Base-by-base conservation (phyloP, 1,284 basidiomycete genomes). In the Boletus smithii region DNA sequence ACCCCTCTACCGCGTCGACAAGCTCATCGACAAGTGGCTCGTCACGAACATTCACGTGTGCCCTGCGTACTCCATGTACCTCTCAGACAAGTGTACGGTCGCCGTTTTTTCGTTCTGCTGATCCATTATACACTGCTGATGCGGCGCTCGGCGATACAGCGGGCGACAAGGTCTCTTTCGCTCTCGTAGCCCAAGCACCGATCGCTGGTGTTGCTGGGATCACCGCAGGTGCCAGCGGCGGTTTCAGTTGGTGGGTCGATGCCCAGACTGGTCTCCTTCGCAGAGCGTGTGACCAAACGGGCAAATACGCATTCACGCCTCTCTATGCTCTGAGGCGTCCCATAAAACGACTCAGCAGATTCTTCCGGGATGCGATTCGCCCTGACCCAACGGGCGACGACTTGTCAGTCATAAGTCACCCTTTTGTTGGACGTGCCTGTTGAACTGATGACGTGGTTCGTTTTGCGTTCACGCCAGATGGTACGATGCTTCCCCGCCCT, bases 281-380 rank as follows among this genome's bases (percentile, higher is more conserved):
- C 39, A 51, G 48, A 18, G 65, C 40, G 2, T 16, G 20, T 7
- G 50, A 53, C 10, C 20, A 51, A n/a, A 38, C 23, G 2, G 53
- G 54, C 14, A 41, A 41, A 0, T 49, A 46, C 13, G 10, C 23
- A 2, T 62, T 53, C 37, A 67, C 54, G 0, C 63, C 63, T 0
- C 55, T 67, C 7, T 61, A 35, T 26, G n/a, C 46, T 8, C 18
- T 64, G 42, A 60, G 27, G 17, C 61, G 51, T 11, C 58, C 47
- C 13, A 52, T 59, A 6, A 51, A 40, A n/a, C 53, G 50, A 17
- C 18, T 29, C n/a, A 40, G 46, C 42, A 52, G 61, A 23, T 42
- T 49, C 14, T 58, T 62, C 42, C 42, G 57, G 3, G 60, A 59
- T 16, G 38, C 22, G 7, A 47, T 48, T 4, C 29, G 8, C n/a